Conservation (phyloP, 306 rosid species). For the Alnus glutinosa region DNA sequence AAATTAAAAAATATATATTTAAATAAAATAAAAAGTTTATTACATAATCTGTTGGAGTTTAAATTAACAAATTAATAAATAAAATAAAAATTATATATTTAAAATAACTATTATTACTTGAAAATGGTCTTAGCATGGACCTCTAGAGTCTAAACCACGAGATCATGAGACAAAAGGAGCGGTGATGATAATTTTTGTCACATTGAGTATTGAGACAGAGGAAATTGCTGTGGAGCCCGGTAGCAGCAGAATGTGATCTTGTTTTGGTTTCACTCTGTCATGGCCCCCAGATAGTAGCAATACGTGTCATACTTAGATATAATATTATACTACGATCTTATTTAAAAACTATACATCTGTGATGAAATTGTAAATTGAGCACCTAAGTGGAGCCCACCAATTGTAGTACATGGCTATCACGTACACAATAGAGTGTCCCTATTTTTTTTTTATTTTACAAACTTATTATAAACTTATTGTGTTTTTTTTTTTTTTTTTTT, state of each 20-base stretch:
- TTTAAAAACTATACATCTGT: background rate
- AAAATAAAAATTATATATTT: too few species aligned
- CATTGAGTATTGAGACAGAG: constrained; percentile 13
- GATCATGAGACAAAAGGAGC: background rate
- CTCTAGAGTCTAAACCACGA: background rate
- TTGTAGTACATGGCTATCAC: background rate
- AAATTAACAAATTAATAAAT: too few species aligned
- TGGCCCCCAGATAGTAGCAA: background rate
- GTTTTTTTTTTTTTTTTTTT: too few species aligned
- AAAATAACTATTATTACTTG: too few species aligned
- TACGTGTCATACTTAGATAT: too few species aligned
- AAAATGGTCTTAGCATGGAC: background rate
- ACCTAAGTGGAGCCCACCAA: constrained; percentile 27
- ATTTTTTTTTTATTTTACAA: too few species aligned
- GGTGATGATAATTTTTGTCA: background rate
- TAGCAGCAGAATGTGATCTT: constrained; percentile 4
- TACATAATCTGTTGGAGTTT: too few species aligned
- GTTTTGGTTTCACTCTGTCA: background rate
- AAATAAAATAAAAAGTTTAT: too few species aligned
- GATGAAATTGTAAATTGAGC: background rate
- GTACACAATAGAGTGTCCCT: background rate
- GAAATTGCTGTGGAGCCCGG: constrained; percentile 12
- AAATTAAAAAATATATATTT: too few species aligned
- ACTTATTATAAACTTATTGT: too few species aligned
- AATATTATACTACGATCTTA: background rate